These are phyloP conservation scores for Penicillium sp. DNA, from an alignment of 2,329 filamentous ascomycete species.

Conservation along the genomic window DNA sequence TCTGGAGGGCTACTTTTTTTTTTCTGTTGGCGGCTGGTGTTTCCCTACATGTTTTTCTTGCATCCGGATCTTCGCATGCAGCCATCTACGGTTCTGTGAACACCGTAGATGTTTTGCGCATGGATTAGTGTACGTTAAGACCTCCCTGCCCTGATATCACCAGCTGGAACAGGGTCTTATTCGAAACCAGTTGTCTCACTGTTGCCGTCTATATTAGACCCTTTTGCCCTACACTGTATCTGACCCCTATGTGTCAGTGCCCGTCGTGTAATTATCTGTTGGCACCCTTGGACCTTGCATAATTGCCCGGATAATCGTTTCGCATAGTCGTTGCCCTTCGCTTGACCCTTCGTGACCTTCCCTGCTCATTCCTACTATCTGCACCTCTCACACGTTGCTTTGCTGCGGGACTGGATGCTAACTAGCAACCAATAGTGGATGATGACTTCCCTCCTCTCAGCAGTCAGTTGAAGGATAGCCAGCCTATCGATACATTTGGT, in stretches of 20 bases:
- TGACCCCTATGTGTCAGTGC: slow-evolving; percentile 23
- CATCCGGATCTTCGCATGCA: slow-evolving; percentile 39
- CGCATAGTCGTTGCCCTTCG: slow-evolving; percentile 15
- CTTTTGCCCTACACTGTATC: slow-evolving; percentile 30
- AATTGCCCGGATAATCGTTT: slow-evolving; percentile 4
- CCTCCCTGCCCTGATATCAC: slow-evolving; percentile 48
- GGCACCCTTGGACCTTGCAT: slow-evolving; percentile 28
- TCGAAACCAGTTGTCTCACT: slow-evolving; percentile 49
- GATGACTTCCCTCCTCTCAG: slow-evolving; percentile 51
- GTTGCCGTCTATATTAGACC: slow-evolving; percentile 44
- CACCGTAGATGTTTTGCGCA: slow-evolving; percentile 34
- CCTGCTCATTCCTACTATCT: slow-evolving; percentile 8
- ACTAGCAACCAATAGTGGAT: slow-evolving; percentile 39
- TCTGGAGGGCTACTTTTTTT: slow-evolving; percentile 29
- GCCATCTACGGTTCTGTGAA: slow-evolving; percentile 35
- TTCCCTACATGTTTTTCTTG: slow-evolving; percentile 22
- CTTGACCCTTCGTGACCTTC: not conserved
- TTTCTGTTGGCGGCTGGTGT: slow-evolving; percentile 32
- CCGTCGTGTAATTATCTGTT: slow-evolving; percentile 39
- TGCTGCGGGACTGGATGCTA: slow-evolving; percentile 24
- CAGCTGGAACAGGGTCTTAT: slow-evolving; percentile 43
- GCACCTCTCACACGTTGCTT: slow-evolving; percentile 9
- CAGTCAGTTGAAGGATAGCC: slow-evolving; percentile 37
- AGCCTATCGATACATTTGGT: slow-evolving; percentile 37
- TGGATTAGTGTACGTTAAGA: slow-evolving; percentile 53